A percentile compares a stretch with the other conserved stretches of the same genome.
Evolutionary conservation across 768 basidiomycete species (phyloP).

Genomic region (Crepidotus variabilis): DNA sequence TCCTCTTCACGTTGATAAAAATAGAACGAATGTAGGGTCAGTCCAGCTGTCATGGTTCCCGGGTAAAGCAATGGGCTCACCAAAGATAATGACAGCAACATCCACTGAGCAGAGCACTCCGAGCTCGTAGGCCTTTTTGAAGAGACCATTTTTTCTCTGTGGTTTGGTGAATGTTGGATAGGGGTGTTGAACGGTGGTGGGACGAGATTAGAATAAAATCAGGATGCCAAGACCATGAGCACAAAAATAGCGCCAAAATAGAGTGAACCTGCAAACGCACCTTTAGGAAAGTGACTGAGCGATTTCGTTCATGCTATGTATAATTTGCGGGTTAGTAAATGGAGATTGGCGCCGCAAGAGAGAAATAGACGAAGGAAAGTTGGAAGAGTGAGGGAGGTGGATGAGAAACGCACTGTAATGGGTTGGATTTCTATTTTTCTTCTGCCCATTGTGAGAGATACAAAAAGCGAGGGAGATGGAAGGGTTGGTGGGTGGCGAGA

Average conservation of each 20-base stretch:
- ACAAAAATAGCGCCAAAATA: conserved; percentile 62
- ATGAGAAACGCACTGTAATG: conserved; percentile 56
- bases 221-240: conserved; percentile 39
- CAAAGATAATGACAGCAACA: conserved; percentile 86
- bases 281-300: conserved; percentile 89
- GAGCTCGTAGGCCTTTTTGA: conserved; percentile 90
- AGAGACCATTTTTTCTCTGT: conserved; percentile 85
- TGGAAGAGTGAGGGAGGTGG: conserved; percentile 9
- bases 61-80: conserved; percentile 16
- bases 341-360: conserved; percentile 24
- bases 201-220: conserved; percentile 29
- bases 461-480: conserved; percentile 2
- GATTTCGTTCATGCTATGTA: conserved; percentile 85
- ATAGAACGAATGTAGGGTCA: conserved; percentile 31
- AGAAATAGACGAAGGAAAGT: conserved; percentile 23
- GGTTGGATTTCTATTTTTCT: conserved; percentile 83
- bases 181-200: conserved; percentile 4
- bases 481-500: conserved; percentile 17
- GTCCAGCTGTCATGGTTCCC: conserved; percentile 8
- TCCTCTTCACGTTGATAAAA: conserved; percentile 55
- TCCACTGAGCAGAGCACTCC: conserved; percentile 89
- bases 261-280: conserved; percentile 37
- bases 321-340: conserved; percentile 42
- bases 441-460: conserved; percentile 50
- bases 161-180: conserved; percentile 9